Conservation (phyloP, 1,139 yeast genomes). For the Kluyveromyces sp. region DNA sequence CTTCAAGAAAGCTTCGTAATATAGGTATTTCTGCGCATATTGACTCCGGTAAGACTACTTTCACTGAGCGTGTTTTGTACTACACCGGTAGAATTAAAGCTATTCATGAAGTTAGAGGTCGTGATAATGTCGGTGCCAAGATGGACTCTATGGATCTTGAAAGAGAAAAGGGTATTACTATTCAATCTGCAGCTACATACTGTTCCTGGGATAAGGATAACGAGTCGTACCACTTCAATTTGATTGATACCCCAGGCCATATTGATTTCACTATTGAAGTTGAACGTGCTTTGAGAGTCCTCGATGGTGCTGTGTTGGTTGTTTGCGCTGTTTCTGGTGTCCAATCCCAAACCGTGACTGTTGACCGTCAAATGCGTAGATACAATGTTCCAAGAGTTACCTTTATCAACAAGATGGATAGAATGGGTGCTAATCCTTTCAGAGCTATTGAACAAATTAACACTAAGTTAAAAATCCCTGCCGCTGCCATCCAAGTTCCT, state of each 20-base stretch:
- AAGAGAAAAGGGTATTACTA: constrained; percentile 95
- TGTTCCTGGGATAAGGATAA: constrained; percentile 86
- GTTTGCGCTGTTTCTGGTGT: constrained; percentile 98
- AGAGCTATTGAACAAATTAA: constrained; percentile 88
- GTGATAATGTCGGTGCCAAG: constrained; percentile 97
- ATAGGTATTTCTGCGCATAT: constrained; percentile 98
- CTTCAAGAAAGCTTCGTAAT: constrained; percentile 64
- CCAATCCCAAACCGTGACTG: constrained; percentile 97
- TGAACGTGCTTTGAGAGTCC: constrained; percentile 91
- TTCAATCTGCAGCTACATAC: constrained; percentile 97
- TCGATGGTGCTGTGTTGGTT: constrained; percentile 96
- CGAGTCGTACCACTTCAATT: constrained; percentile 72
- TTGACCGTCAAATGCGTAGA: constrained; percentile 97
- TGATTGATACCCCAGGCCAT: constrained; percentile 97
- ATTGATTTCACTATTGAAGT: constrained; percentile 98
- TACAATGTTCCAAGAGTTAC: constrained; percentile 96
- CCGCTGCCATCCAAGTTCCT: constrained; percentile 97
- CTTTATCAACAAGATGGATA: constrained; percentile 95
- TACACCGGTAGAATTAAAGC: constrained; percentile 97
- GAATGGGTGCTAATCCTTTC: constrained; percentile 98
- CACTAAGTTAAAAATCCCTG: constrained; percentile 78
- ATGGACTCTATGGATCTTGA: constrained; percentile 98
- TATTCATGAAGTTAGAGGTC: constrained; percentile 96
- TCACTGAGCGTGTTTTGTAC: constrained; percentile 91
- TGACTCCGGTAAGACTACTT: constrained; percentile 94